Base-by-base conservation (phyloP, 164 flowering plant genomes). In the Aristolochia californica region DNA sequence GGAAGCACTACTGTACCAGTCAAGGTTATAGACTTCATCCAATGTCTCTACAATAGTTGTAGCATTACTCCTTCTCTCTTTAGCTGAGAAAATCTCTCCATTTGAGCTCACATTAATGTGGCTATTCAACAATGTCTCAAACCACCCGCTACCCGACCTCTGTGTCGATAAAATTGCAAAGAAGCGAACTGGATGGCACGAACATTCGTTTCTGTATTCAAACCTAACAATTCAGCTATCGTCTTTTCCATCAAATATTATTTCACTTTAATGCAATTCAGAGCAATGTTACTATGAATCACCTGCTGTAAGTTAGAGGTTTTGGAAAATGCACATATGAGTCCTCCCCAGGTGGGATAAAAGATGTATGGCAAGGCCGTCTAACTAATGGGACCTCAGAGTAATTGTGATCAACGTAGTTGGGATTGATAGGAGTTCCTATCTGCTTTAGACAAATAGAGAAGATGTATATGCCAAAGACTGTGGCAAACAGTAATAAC, bases 261-360 rank as follows among this genome's bases (percentile, higher is more conserved):
- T 34, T 34, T 34, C 10, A 12, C 9, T 34, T 34, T 0, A 34
- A 2, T 9, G 10, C 5, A 34, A 5, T 34, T 34, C 40, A 34
- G 10, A 12, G 10, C 10, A 34, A 34, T 34, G 5, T 34, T 34
- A 34, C 40, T 21, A 15, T 16, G 22, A 43, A 49, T 51, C 70
- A 86, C 95, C 97, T 79, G 75, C 68, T 68, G 72, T 74, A 87
- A 23, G 88, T 80, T 59, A 60, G 28, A 5, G 97, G 97, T 16
- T 68, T 70, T 0, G 97, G 97, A 53, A 71, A 87, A 68, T 87
- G 95, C 61, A 72, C 17, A 28, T 40, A 62, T 13, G 75, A 77
- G 61, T 53, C 62, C 60, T 75, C 80, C 45, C 62, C 53, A 9
- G 63, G 56, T 51, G 72, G 56, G 24, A 63, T 53, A 24, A 22